phyloP scores from a whole-genome alignment of 2,329 filamentous ascomycete genomes.

The Colletotrichum sp. region DNA sequence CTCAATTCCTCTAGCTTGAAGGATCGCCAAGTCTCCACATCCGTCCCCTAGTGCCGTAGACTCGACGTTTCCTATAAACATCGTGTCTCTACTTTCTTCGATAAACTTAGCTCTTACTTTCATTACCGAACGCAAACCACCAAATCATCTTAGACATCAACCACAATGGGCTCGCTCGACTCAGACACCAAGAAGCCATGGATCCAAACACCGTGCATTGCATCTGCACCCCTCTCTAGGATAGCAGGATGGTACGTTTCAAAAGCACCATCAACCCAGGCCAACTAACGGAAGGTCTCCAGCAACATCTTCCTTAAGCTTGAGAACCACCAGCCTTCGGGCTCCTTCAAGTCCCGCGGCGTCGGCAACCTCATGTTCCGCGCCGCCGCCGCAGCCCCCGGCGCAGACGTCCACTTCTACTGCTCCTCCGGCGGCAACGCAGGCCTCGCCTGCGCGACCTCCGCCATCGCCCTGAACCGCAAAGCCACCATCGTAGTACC shows the following conservation, averaged over 20 bases:
- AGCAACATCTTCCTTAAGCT: constrained; percentile 85
- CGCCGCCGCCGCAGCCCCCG: constrained; percentile 38
- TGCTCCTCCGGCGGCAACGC: constrained; percentile 84
- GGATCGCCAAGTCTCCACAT: background rate
- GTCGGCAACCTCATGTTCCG: constrained; percentile 73
- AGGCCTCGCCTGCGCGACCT: constrained; percentile 79
- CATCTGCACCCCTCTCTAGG: constrained; percentile 69
- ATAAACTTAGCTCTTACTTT: background rate
- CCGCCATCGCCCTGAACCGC: constrained; percentile 66
- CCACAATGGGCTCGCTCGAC: constrained; percentile 46
- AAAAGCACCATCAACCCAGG: constrained; percentile 17
- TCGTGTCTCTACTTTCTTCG: background rate
- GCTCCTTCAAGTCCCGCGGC: constrained; percentile 85
- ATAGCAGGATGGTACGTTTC: constrained; percentile 71
- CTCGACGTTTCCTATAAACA: background rate
- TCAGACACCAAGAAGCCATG: constrained; percentile 58
- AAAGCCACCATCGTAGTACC: constrained; percentile 81
- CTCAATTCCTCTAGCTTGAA: background rate
- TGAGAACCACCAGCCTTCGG: constrained; percentile 83
- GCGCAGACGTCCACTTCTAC: constrained; percentile 70
- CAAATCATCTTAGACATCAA: background rate
- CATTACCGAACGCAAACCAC: background rate
- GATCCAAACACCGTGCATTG: constrained; percentile 74
- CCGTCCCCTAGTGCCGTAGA: background rate
- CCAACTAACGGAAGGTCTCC: background rate